These are phyloP conservation scores for Pezicula radicicola DNA, from an alignment of 2,329 filamentous ascomycete species.

Conservation along the genomic window DNA sequence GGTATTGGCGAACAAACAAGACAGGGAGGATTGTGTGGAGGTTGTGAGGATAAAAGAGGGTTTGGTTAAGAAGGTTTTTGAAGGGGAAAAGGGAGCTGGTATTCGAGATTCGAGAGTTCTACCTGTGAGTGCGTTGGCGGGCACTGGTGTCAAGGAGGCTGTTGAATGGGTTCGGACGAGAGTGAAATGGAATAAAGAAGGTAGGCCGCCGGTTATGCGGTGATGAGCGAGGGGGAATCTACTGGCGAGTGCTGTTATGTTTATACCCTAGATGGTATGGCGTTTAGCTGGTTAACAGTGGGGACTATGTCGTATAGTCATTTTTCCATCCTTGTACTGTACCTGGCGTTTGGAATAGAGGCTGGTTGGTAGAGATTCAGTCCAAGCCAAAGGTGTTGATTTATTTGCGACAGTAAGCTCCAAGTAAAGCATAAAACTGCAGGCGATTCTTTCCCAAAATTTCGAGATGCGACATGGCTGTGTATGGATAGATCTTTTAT, in stretches of 20 bases:
- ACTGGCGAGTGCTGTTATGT: background rate
- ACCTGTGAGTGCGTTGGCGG: slow-evolving; percentile 86
- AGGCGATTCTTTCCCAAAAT: too few species aligned
- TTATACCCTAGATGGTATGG: slow-evolving; percentile 16
- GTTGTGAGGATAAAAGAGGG: slow-evolving; percentile 97
- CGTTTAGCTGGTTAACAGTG: slow-evolving; percentile 6
- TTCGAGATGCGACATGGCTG: background rate
- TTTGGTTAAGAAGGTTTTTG: slow-evolving; percentile 90
- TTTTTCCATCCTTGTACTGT: too few species aligned
- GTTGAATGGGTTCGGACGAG: slow-evolving; percentile 94
- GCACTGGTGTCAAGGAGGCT: slow-evolving; percentile 84
- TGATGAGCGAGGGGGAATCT: slow-evolving; percentile 33
- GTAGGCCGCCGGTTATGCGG: slow-evolving; percentile 87
- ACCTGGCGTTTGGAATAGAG: too few species aligned
- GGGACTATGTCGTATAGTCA: too few species aligned
- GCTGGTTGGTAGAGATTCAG: too few species aligned
- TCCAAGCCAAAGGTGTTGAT: too few species aligned
- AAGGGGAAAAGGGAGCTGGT: slow-evolving; percentile 82
- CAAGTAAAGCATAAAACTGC: too few species aligned
- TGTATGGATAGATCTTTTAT: background rate
- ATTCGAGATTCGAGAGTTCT: slow-evolving; percentile 89
- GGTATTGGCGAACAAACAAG: slow-evolving; percentile 96
- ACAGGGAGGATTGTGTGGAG: slow-evolving; percentile 95
- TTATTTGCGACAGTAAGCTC: too few species aligned
- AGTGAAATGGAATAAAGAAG: slow-evolving; percentile 96